These are phyloP conservation scores for Abrus precatorius DNA, from an alignment of 306 rosid species.

Conservation along the genomic window DNA sequence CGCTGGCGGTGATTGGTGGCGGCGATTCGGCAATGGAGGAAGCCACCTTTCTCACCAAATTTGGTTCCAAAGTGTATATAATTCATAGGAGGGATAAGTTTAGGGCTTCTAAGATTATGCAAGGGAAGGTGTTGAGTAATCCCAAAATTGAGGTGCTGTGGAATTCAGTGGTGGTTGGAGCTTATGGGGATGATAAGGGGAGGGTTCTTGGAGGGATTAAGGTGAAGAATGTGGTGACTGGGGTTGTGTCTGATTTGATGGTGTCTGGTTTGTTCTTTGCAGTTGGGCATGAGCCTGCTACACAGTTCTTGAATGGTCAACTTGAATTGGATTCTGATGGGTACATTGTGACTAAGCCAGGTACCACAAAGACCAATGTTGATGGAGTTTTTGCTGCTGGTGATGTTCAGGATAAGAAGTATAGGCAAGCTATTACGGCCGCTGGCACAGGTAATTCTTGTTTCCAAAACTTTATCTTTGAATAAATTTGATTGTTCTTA, in stretches of 20 bases:
- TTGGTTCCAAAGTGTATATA: slow-evolving; percentile 77
- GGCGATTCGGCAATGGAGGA: slow-evolving; percentile 97
- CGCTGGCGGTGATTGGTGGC: slow-evolving; percentile 80
- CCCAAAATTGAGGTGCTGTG: slow-evolving; percentile 80
- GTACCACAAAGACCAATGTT: slow-evolving; percentile 78
- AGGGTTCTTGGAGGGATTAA: slow-evolving; percentile 73
- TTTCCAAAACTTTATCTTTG: neutral
- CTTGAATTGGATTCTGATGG: slow-evolving; percentile 79
- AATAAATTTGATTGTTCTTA: slow-evolving; percentile 10
- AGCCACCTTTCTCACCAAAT: slow-evolving; percentile 82
- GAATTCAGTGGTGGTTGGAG: slow-evolving; percentile 76
- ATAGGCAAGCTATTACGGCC: slow-evolving; percentile 95
- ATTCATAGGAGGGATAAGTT: slow-evolving; percentile 76
- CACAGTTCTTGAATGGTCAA: slow-evolving; percentile 84
- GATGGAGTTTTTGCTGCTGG: slow-evolving; percentile 92
- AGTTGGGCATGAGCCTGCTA: slow-evolving; percentile 93
- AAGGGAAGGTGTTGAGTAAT: slow-evolving; percentile 66
- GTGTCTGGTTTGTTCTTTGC: slow-evolving; percentile 88
- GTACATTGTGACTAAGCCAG: slow-evolving; percentile 73
- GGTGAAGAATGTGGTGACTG: slow-evolving; percentile 70
- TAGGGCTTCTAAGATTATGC: slow-evolving; percentile 88
- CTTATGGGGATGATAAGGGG: slow-evolving; percentile 58
- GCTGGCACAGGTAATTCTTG: slow-evolving; percentile 76
- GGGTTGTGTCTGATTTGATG: slow-evolving; percentile 67
- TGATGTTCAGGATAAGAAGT: slow-evolving; percentile 95